Base-by-base conservation (phyloP, 2,329 filamentous ascomycete genomes). In the Trichoderma aggressivum region DNA sequence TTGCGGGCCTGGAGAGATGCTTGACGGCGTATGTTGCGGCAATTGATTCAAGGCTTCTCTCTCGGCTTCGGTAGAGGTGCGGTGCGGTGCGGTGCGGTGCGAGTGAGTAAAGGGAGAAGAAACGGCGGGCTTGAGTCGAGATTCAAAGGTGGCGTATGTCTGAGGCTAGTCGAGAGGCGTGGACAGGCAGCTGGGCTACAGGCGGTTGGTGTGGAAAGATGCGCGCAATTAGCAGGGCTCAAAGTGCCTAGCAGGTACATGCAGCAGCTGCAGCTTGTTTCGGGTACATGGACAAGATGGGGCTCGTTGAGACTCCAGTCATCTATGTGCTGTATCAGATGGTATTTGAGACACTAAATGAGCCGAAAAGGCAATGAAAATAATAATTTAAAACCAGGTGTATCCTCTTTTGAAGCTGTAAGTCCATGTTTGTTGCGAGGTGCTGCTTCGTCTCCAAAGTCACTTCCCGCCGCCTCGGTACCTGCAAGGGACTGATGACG, bases 151-250 rank as follows among this genome's bases (percentile, higher is more conserved):
- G 24, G 36, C 61, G 43, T 59, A 56, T 53, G 36, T 65, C 36
- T 50, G 69, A 66, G 60, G 69, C 50, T 70, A 63, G 53, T 58
- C n/a, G 30, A 58, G 60, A 70, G 43, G 59, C 58, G 66, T 69
- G 58, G 43, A 39, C 32, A 56, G 58, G 21, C 60, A 58, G 67
- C 60, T 60, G 64, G 64, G 64, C n/a, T 59, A 7, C 7, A n/a
- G 43, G 21, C 28, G 12, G 50, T 32, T 59, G 53, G 64, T 47
- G 50, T 67, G 53, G 64, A 55, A 24, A 32, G 26, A 50, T 58
- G 50, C 50, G 36, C 36, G 55, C 64, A 30, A 59, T 68, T 60
- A 26, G 34, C 56, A 32, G 56, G 28, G 56, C 28, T 21, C 3
- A 8, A 34, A 24, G 56, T 59, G 32, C 56, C 56, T 7, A 12